Evolutionary conservation across 1,284 basidiomycete species (phyloP).

Genomic region (Leccinum proliferum): DNA sequence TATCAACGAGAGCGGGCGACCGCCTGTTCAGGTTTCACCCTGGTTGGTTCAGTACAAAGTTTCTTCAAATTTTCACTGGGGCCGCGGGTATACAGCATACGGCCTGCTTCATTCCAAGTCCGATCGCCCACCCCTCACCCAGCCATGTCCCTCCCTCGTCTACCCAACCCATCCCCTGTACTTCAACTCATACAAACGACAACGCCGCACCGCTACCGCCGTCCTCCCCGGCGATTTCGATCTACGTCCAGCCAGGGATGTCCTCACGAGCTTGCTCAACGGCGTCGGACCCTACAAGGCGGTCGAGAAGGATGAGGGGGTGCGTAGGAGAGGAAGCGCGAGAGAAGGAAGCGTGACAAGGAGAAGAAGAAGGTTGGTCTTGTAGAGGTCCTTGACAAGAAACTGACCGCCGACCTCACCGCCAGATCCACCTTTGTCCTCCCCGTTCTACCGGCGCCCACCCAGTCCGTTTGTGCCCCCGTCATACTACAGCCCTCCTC

Average conservation of each 20-base stretch:
- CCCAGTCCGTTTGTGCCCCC: conserved; percentile 19
- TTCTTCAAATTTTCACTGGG: background rate
- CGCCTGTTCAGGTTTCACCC: background rate
- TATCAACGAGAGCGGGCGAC: background rate
- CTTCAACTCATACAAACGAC: conserved; percentile 38
- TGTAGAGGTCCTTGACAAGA: conserved; percentile 21
- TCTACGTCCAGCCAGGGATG: conserved; percentile 58
- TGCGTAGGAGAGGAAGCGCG: conserved; percentile 44
- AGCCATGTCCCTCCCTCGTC: conserved; percentile 31
- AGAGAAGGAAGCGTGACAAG: conserved; percentile 45
- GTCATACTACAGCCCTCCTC: conserved; percentile 36
- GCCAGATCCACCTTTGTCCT: conserved; percentile 16
- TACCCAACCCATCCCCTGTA: conserved; percentile 28
- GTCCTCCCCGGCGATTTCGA: conserved; percentile 73
- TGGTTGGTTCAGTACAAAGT: background rate
- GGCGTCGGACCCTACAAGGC: conserved; percentile 60
- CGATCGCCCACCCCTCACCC: conserved; percentile 6
- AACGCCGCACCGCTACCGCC: conserved; percentile 63
- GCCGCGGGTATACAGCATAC: background rate
- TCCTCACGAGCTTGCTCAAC: conserved; percentile 70
- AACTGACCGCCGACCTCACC: conserved; percentile 17
- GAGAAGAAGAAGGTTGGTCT: conserved; percentile 29
- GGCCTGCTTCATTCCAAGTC: background rate
- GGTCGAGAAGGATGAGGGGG: conserved; percentile 54
- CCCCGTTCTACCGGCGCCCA: conserved; percentile 23